Conservation (phyloP, 2,329 filamentous ascomycete genomes). For the Elsinoe batatas region DNA sequence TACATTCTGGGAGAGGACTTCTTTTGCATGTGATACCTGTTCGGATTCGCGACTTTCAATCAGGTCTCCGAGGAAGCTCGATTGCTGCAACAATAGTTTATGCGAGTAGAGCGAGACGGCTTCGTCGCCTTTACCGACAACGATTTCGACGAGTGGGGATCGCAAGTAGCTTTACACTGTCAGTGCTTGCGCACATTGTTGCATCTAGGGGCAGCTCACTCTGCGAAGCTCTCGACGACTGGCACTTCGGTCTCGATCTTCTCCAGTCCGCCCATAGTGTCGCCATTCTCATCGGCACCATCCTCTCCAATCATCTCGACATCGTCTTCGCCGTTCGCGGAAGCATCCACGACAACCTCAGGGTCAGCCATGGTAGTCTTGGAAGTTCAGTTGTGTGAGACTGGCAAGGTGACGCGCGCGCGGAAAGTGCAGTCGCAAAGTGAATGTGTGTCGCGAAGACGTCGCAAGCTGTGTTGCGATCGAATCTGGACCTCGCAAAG, state of each 20-base stretch:
- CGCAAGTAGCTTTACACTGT: slow-evolving; percentile 33
- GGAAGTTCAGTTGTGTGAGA: not conserved
- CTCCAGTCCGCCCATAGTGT: slow-evolving; percentile 29
- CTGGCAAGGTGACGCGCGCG: too few relatives aligned
- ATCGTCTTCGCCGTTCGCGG: slow-evolving; percentile 31
- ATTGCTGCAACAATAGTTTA: slow-evolving; percentile 63
- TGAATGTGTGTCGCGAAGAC: not conserved
- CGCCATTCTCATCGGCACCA: slow-evolving; percentile 18
- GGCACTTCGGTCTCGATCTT: slow-evolving; percentile 34
- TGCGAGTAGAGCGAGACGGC: slow-evolving; percentile 65
- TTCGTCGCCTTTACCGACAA: slow-evolving; percentile 42
- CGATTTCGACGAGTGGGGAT: slow-evolving; percentile 39
- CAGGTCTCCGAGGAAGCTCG: slow-evolving; percentile 59
- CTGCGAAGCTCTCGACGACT: slow-evolving; percentile 35
- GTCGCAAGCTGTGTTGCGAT: not conserved
- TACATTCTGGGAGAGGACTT: not conserved
- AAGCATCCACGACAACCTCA: slow-evolving; percentile 22
- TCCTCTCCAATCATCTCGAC: slow-evolving; percentile 40
- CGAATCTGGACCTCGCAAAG: not conserved
- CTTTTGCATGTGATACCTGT: slow-evolving; percentile 19
- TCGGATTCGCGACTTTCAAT: slow-evolving; percentile 51
- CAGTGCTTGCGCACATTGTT: not conserved
- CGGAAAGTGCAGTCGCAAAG: not conserved
- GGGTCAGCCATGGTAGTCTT: slow-evolving; percentile 23
- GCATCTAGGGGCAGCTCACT: slow-evolving; percentile 27